Conservation (phyloP, 108 stramenopile genomes). For the Pseudonitzschia delicatissima region DNA sequence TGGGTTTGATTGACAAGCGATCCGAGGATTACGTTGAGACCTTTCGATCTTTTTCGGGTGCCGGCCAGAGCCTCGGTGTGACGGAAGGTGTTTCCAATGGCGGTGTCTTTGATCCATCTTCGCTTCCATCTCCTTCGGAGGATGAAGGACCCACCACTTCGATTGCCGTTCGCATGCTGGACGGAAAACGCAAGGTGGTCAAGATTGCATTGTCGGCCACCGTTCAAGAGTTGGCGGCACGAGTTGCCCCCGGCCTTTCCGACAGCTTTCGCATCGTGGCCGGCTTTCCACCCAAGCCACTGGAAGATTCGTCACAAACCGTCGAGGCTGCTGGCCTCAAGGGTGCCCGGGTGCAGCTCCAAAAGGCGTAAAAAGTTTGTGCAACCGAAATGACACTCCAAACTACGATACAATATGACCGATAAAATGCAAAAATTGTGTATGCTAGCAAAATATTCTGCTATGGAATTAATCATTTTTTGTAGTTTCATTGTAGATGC, state of each 20-base stretch:
- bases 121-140: conserved; percentile 15
- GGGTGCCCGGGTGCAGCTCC: conserved; percentile 67
- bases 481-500: too few species aligned
- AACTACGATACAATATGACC: too few species aligned
- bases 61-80: conserved; percentile 28
- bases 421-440: too few species aligned
- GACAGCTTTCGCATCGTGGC: conserved; percentile 54
- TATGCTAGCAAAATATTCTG: too few species aligned
- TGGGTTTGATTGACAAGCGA: conserved; percentile 79
- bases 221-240: conserved; percentile 49
- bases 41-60: conserved; percentile 53
- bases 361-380: conserved; percentile 51
- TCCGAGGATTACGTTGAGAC: conserved; percentile 72
- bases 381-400: too few species aligned
- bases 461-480: too few species aligned
- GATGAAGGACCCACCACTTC: conserved; percentile 48
- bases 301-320: conserved; percentile 51
- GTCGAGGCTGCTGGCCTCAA: conserved; percentile 72
- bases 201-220: conserved; percentile 45
- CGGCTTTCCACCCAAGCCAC: conserved; percentile 71
- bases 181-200: conserved; percentile 66
- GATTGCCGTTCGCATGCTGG: conserved; percentile 67
- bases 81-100: conserved; percentile 25
- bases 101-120: conserved; percentile 45
- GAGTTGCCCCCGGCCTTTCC: conserved; percentile 27